Percentiles rank a stretch among this genome's conserved stretches.
Conservation (phyloP, 345 rosid species). For the Linum lewisii region DNA sequence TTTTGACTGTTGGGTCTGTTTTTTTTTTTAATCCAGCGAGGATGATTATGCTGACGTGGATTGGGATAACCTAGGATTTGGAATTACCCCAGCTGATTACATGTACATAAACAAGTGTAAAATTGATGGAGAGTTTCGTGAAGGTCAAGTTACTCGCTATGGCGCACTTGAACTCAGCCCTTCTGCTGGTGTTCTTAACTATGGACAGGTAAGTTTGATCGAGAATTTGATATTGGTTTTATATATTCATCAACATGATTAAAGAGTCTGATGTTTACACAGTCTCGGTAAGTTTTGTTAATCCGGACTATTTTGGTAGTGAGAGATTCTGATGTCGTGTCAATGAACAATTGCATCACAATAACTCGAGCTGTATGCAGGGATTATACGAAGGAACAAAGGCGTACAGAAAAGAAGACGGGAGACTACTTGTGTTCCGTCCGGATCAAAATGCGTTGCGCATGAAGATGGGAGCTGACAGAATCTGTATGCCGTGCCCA, state of each 20-base stretch:
- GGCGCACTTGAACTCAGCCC: conserved; percentile 1
- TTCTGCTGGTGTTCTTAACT: conserved; percentile 2
- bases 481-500: conserved; percentile 1
- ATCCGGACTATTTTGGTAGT: too few relatives aligned
- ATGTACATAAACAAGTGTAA: conserved; percentile 2
- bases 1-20: not conserved
- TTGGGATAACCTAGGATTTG: conserved; percentile 9
- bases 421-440: not conserved
- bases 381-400: conserved; percentile 8
- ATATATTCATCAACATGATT: too few relatives aligned
- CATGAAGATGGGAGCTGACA: conserved; percentile 6
- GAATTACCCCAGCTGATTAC: conserved; percentile 2
- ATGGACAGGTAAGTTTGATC: conserved; percentile 9
- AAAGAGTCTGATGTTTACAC: too few relatives aligned
- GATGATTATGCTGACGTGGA: conserved; percentile 7
- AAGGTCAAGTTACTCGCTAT: not conserved
- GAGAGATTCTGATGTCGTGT: too few relatives aligned
- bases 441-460: conserved; percentile 5
- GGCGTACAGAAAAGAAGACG: conserved; percentile 7
- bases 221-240: too few relatives aligned
- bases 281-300: too few relatives aligned
- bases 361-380: too few relatives aligned
- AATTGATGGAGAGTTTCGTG: not conserved
- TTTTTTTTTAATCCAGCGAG: not conserved
- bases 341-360: too few relatives aligned